Conservation (phyloP, 2,329 filamentous ascomycete genomes). For the Sclerotinia glacialis region DNA sequence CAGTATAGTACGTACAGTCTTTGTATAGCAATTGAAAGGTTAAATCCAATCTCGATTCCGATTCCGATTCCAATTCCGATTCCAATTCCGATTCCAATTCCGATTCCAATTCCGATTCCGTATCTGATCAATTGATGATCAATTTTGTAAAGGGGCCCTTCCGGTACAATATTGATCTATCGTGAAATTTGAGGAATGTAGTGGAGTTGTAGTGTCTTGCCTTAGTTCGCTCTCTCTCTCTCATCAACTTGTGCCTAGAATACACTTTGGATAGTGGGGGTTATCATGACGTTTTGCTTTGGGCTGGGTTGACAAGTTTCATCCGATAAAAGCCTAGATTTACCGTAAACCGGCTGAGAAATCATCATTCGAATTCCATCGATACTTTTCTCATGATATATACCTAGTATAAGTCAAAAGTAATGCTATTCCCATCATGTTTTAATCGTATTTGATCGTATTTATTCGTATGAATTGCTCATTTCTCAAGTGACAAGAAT, state of each 20-base stretch:
- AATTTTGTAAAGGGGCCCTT: background rate
- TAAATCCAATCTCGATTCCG: too few relatives aligned
- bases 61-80: too few relatives aligned
- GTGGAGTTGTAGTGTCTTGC: background rate
- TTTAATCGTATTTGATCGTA: too few relatives aligned
- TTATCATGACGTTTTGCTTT: constrained; percentile 14
- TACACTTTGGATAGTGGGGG: constrained; percentile 11
- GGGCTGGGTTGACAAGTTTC: background rate
- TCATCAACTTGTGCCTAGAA: background rate
- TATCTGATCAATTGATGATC: background rate
- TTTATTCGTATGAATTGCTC: background rate
- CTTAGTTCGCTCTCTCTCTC: background rate
- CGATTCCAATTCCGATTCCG: too few relatives aligned
- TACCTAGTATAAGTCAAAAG: background rate
- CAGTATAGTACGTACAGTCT: background rate
- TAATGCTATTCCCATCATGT: background rate
- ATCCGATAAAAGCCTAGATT: constrained; percentile 11
- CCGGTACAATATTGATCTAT: background rate
- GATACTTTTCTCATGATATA: background rate
- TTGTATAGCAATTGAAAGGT: background rate
- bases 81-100: too few relatives aligned
- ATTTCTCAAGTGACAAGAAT: background rate
- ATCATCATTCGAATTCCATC: background rate
- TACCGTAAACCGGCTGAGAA: background rate
- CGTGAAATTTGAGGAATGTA: constrained; percentile 1